Base-by-base conservation (phyloP, 768 basidiomycete genomes). In the Hebeloma cylindrosporum region DNA sequence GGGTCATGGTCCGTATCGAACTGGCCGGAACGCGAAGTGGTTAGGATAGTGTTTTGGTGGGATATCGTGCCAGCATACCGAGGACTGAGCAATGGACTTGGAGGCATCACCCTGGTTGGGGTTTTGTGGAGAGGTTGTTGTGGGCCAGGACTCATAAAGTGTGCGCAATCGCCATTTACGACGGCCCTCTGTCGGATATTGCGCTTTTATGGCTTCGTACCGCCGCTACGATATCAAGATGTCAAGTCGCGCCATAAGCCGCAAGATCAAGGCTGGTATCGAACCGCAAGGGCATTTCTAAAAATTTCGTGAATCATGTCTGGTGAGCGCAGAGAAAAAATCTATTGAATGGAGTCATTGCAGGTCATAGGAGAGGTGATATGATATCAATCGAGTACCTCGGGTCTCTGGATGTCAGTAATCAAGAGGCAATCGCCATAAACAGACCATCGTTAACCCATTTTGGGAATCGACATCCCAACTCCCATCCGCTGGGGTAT, bases 131-230 rank as follows among this genome's bases (percentile, higher is more conserved):
- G 38, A 36, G 11, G 41, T 52, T 18, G 68, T 41, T 30, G 39
- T 56, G 48, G 46, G 51, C 81, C 81, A 77, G 58, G 81, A 73
- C 40, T 72, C 61, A 55, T 76, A 63, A 10, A 79, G 69, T 22
- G 75, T 69, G 21, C 74, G 74, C 45, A 85, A 60, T 43, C 69
- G 69, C 77, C 76, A 77, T 60, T 62, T 73, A 11, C 83, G 72
- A 40, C 82, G 72, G 14, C 82, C 82, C 54, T 82, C 77, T 13
- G 62, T 56, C 26, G 79, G 77, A 54, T 73, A 66, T 28, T 57
- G 68, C 3, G 60, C 57, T 56, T 78, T 82, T 8, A 73, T 48
- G 11, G 60, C 48, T 9, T 69, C 56, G 47, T 83, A 84, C 48
- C 45, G 47, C 27, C 50, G 48, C 63, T 64, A 39, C 27, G 38